phyloP scores from a whole-genome alignment of 768 basidiomycete genomes.

The Leucocoprinus leucothites region DNA sequence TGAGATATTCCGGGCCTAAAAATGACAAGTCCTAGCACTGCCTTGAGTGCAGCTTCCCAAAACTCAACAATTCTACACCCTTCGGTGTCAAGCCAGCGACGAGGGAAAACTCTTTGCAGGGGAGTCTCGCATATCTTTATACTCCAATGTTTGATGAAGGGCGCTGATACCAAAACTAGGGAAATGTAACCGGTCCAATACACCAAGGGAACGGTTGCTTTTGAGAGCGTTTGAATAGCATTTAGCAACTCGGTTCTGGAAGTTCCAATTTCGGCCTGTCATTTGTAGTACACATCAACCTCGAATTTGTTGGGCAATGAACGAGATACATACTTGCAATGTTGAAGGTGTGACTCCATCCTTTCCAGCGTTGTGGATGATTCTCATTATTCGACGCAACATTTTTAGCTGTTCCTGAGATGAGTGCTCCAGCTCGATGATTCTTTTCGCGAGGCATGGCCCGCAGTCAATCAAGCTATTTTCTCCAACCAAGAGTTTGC shows the following conservation, averaged over 20 bases:
- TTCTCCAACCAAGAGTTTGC: conserved; percentile 28
- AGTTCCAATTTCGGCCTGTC: not conserved
- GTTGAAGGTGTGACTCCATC: conserved; percentile 33
- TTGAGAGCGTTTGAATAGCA: conserved; percentile 31
- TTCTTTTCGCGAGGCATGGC: conserved; percentile 42
- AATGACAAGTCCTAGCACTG: conserved; percentile 62
- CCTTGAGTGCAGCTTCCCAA: conserved; percentile 72
- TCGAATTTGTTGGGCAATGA: not conserved
- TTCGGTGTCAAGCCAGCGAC: conserved; percentile 76
- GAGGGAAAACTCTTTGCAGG: conserved; percentile 50
- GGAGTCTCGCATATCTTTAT: conserved; percentile 47
- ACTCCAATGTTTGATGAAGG: conserved; percentile 51
- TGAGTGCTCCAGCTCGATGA: conserved; percentile 26
- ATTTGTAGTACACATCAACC: not conserved
- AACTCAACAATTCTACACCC: conserved; percentile 56
- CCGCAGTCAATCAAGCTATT: conserved; percentile 40
- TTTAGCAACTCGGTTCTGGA: conserved; percentile 1
- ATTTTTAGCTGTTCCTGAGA: conserved; percentile 25
- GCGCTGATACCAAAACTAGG: conserved; percentile 54
- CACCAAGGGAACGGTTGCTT: conserved; percentile 50
- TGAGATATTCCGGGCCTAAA: conserved; percentile 74
- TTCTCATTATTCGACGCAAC: conserved; percentile 32
- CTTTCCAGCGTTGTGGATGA: conserved; percentile 32
- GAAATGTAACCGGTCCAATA: conserved; percentile 64
- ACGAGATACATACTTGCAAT: not conserved